phyloP scores from a whole-genome alignment of 805 yeast genomes.

The Saccharomycopsis sp. region DNA sequence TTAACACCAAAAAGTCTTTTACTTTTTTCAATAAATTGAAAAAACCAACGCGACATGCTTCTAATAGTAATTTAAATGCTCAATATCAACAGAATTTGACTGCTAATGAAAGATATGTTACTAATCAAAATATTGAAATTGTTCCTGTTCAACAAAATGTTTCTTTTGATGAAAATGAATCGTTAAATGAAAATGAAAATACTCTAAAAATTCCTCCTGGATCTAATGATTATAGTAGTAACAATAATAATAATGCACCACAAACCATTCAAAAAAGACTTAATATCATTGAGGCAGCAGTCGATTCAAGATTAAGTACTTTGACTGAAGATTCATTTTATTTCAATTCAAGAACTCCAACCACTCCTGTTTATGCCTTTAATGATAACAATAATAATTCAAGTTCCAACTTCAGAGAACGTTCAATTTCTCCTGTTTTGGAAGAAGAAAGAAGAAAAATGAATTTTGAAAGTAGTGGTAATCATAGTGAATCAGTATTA shows the following conservation, averaged over 20 bases:
- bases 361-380: conserved; percentile 10
- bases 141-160: conserved; percentile 9
- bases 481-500: too few relatives aligned
- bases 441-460: neutral
- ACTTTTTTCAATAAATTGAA: conserved; percentile 12
- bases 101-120: conserved; percentile 3
- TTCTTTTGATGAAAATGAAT: neutral
- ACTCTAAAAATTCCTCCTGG: neutral
- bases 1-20: conserved; percentile 7
- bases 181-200: neutral
- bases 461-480: too few relatives aligned
- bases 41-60: too few relatives aligned
- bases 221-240: neutral
- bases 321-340: conserved; percentile 13
- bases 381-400: neutral
- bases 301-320: conserved; percentile 6
- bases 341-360: conserved; percentile 6
- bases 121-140: conserved; percentile 4
- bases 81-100: neutral
- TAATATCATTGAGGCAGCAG: neutral
- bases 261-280: neutral
- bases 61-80: too few relatives aligned
- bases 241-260: neutral
- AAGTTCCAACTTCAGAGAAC: neutral
- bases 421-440: neutral